A percentile compares a stretch with the other conserved stretches of the same genome.
Conservation (phyloP, 2,329 filamentous ascomycete genomes). For the Dactylellina drechsleri region DNA sequence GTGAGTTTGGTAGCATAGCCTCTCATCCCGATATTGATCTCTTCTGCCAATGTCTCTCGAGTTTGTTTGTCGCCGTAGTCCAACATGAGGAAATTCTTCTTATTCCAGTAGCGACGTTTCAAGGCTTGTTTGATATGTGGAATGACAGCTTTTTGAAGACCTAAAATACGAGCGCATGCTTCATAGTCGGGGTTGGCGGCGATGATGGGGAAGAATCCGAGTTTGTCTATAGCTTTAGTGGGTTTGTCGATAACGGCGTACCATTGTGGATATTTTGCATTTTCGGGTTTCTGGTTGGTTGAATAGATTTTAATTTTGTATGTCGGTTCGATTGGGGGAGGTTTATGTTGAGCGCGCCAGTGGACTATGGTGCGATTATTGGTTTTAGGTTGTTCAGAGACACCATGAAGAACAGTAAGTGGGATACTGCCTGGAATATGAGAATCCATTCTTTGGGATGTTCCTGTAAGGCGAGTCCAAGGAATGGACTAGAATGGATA, state of each 20-base stretch:
- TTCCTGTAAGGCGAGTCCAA: no score
- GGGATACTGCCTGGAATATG: no score
- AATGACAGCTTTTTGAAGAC: slow-evolving; percentile 24
- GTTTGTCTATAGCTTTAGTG: background rate
- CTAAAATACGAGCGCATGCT: slow-evolving; percentile 3
- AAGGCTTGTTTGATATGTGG: slow-evolving; percentile 14
- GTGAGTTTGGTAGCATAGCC: slow-evolving; percentile 20
- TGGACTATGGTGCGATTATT: no score
- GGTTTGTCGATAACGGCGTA: slow-evolving; percentile 23
- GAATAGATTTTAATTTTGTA: background rate
- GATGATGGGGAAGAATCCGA: slow-evolving; percentile 28
- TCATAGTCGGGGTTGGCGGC: background rate
- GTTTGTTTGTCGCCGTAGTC: slow-evolving; percentile 13
- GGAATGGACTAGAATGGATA: no score
- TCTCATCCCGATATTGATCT: slow-evolving; percentile 40
- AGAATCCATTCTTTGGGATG: no score
- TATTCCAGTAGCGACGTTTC: slow-evolving; percentile 4
- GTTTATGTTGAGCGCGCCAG: no score
- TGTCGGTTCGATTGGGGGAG: no score
- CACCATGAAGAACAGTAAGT: no score
- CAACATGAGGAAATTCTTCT: background rate
- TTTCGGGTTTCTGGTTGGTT: background rate
- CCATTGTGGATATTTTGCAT: slow-evolving; percentile 23
- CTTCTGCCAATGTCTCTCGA: slow-evolving; percentile 18
- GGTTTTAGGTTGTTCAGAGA: no score